phyloP scores from a whole-genome alignment of 768 basidiomycete species.

The Leccinum arenicola region DNA sequence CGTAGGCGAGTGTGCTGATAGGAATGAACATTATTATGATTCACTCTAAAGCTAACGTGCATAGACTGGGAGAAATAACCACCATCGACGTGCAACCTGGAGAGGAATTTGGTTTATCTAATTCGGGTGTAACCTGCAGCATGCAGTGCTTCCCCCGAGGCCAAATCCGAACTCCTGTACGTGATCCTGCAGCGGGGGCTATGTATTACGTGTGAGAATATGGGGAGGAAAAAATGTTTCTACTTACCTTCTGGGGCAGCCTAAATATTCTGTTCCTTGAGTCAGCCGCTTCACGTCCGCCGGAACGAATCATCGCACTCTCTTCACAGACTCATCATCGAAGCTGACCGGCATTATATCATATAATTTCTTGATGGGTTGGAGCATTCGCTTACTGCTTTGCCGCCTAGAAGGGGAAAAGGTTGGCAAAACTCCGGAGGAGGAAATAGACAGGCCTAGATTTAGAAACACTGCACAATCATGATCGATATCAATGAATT shows the following conservation, averaged over 20 bases:
- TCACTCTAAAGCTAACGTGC: neutral
- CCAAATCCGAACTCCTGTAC: neutral
- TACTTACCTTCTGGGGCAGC: too few relatives aligned
- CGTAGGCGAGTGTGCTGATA: neutral
- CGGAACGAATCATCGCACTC: too few relatives aligned
- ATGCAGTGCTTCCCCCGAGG: neutral
- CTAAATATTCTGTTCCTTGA: too few relatives aligned
- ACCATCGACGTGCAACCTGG: neutral
- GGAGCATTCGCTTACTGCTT: neutral
- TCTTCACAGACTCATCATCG: neutral
- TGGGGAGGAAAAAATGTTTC: neutral
- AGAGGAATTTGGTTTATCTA: neutral
- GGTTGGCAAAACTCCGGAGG: neutral
- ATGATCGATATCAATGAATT: too few relatives aligned
- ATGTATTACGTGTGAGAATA: neutral
- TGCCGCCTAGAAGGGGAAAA: neutral
- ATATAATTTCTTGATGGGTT: neutral
- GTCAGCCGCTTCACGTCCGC: neutral
- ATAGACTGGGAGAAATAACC: neutral
- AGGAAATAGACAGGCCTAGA: neutral
- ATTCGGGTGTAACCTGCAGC: neutral
- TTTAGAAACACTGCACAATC: neutral
- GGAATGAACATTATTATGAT: neutral
- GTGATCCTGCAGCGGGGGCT: neutral
- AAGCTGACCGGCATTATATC: neutral